phyloP scores from a whole-genome alignment of 768 basidiomycete genomes.

The Lactarius pseudohatsudake region DNA sequence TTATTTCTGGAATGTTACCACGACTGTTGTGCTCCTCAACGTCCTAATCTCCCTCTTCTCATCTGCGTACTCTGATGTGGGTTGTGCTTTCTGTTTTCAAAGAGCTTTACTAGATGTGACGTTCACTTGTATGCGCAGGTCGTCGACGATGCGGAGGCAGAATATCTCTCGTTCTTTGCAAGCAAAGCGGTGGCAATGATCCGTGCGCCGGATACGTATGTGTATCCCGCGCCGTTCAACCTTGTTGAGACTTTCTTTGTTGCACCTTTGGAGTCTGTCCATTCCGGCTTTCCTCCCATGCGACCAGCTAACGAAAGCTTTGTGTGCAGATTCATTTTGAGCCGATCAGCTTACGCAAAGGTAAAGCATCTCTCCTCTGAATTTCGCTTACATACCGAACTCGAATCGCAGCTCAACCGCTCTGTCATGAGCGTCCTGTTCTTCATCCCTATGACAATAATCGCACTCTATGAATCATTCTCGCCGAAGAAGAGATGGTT shows the following conservation, averaged over 20 bases:
- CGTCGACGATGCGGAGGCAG: constrained; percentile 80
- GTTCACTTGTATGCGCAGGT: constrained; percentile 48
- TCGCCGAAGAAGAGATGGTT: constrained; percentile 57
- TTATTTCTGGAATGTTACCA: constrained; percentile 85
- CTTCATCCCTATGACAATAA: constrained; percentile 69
- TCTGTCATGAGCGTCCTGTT: constrained; percentile 78
- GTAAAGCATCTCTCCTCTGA: constrained; percentile 34
- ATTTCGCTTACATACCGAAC: constrained; percentile 19
- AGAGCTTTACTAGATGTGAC: neutral
- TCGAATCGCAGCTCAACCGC: constrained; percentile 60
- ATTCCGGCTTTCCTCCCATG: neutral
- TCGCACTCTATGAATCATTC: constrained; percentile 75
- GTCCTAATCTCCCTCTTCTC: constrained; percentile 95
- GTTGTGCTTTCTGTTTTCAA: constrained; percentile 29
- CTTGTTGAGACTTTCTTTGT: constrained; percentile 77
- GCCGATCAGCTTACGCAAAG: constrained; percentile 51
- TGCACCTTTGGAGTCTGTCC: constrained; percentile 80
- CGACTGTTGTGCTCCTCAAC: constrained; percentile 84
- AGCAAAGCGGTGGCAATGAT: constrained; percentile 84
- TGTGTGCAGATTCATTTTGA: constrained; percentile 12
- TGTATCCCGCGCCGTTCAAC: constrained; percentile 94
- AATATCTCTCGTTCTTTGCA: constrained; percentile 90
- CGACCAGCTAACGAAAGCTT: constrained; percentile 2
- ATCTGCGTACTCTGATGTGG: constrained; percentile 85
- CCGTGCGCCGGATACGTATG: constrained; percentile 77